These are phyloP conservation scores for Lippia alba DNA, from an alignment of 305 asterid species.

Conservation along the genomic window DNA sequence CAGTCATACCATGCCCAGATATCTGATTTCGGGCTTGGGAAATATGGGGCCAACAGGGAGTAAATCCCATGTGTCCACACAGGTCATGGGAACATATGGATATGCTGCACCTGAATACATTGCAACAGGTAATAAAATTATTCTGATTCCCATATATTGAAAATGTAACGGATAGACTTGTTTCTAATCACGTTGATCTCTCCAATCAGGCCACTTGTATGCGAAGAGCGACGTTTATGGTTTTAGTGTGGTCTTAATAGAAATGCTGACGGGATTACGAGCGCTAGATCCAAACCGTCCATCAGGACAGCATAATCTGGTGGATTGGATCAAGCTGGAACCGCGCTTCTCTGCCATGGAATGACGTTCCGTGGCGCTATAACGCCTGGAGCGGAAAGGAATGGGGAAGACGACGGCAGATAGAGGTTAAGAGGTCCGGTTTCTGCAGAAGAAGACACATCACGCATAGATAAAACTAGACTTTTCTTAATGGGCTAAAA, in stretches of 20 bases:
- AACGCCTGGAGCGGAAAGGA: too few relatives aligned
- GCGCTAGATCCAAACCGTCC: constrained; percentile 69
- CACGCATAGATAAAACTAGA: too few relatives aligned
- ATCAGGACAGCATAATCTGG: constrained; percentile 50
- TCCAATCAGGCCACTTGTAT: constrained; percentile 66
- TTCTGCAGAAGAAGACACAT: too few relatives aligned
- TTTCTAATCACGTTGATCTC: constrained; percentile 12
- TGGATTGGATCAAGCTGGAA: constrained; percentile 82
- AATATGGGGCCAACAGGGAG: constrained; percentile 74
- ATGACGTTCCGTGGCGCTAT: too few relatives aligned
- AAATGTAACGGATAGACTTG: neutral
- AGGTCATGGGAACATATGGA: constrained; percentile 77
- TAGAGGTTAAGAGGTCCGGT: too few relatives aligned
- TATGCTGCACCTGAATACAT: constrained; percentile 89
- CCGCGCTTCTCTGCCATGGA: too few relatives aligned
- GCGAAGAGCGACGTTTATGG: constrained; percentile 86
- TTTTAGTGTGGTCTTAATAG: constrained; percentile 75
- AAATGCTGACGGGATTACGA: constrained; percentile 70
- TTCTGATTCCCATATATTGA: too few relatives aligned
- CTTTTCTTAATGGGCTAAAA: too few relatives aligned
- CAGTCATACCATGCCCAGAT: constrained; percentile 79
- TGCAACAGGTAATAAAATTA: constrained; percentile 57
- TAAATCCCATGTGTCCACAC: constrained; percentile 70
- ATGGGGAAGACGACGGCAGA: too few relatives aligned
- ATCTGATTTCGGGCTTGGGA: constrained; percentile 82